These are phyloP conservation scores for Arabis alpina DNA, from an alignment of 345 rosid species.

Conservation along the genomic window DNA sequence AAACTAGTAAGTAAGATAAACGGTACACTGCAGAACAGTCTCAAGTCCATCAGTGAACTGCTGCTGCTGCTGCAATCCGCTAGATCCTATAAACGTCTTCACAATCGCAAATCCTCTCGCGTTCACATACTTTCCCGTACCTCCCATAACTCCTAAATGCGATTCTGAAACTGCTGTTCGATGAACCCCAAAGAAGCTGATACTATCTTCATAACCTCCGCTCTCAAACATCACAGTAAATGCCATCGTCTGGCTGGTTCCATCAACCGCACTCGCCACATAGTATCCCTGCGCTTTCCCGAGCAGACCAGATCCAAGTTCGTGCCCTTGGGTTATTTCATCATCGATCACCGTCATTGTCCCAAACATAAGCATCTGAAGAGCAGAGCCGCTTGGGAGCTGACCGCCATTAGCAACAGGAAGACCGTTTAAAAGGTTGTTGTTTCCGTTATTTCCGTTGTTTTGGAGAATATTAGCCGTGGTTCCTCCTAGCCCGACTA, in stretches of 20 bases:
- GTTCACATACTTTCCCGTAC: constrained; percentile 81
- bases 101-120: constrained; percentile 72
- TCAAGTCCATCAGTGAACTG: constrained; percentile 68
- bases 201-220: constrained; percentile 71
- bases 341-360: constrained; percentile 83
- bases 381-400: constrained; percentile 55
- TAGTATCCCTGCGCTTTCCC: constrained; percentile 95
- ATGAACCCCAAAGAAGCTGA: constrained; percentile 84
- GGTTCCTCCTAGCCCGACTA: constrained; percentile 74
- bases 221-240: constrained; percentile 75
- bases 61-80: constrained; percentile 47
- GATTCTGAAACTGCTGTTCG: constrained; percentile 74
- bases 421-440: constrained; percentile 49
- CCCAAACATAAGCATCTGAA: constrained; percentile 79
- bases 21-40: constrained; percentile 63
- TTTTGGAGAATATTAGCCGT: constrained; percentile 53
- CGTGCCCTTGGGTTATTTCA: constrained; percentile 73
- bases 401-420: constrained; percentile 58
- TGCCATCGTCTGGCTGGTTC: constrained; percentile 79
- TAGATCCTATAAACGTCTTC: constrained; percentile 60
- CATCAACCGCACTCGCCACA: constrained; percentile 74
- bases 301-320: constrained; percentile 64
- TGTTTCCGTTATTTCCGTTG: constrained; percentile 53
- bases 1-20: constrained; percentile 56
- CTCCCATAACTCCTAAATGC: constrained; percentile 85